Evolutionary conservation across 2,329 filamentous ascomycete genomes (phyloP).

Genomic region (Albophoma yamanashiensis): DNA sequence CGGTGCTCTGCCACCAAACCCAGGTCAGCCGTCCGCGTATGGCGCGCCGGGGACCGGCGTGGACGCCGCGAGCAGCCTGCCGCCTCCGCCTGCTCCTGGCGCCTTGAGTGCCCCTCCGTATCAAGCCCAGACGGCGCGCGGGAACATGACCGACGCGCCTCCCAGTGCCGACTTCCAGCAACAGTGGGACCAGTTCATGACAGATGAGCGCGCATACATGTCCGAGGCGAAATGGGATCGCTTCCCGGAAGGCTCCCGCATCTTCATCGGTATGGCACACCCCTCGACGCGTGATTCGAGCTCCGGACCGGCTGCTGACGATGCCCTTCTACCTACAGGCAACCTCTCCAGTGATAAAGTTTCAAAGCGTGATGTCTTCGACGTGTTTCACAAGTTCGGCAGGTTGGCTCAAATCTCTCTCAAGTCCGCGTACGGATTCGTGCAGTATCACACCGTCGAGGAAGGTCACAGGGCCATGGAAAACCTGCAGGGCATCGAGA

Average conservation of each 20-base stretch:
- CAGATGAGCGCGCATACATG: conserved; percentile 64
- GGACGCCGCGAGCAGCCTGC: conserved; percentile 19
- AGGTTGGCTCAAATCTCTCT: conserved; percentile 89
- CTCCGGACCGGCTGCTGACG: conserved; percentile 7
- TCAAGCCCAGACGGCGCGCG: conserved; percentile 15
- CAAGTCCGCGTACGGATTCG: conserved; percentile 94
- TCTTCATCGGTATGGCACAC: conserved; percentile 62
- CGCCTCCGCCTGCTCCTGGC: conserved; percentile 15
- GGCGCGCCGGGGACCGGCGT: conserved; percentile 18
- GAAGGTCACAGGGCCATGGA: conserved; percentile 69
- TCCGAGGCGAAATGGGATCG: conserved; percentile 72
- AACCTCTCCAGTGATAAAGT: conserved; percentile 91
- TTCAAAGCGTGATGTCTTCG: conserved; percentile 87
- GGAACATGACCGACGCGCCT: conserved; percentile 16
- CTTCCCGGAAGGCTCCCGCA: conserved; percentile 64
- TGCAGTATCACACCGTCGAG: conserved; percentile 73
- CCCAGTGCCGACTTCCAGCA: conserved; percentile 44
- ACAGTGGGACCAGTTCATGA: conserved; percentile 61
- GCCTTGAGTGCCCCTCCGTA: conserved; percentile 20
- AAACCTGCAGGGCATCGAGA: conserved; percentile 66
- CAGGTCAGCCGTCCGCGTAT: conserved; percentile 22
- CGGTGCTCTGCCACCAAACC: conserved; percentile 17
- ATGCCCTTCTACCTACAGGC: conserved; percentile 38
- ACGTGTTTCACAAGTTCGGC: conserved; percentile 78
- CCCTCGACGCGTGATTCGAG: conserved; percentile 12